These are phyloP conservation scores for Ceratobasidium sp. DNA, from an alignment of 1,284 basidiomycete species.

Conservation along the genomic window DNA sequence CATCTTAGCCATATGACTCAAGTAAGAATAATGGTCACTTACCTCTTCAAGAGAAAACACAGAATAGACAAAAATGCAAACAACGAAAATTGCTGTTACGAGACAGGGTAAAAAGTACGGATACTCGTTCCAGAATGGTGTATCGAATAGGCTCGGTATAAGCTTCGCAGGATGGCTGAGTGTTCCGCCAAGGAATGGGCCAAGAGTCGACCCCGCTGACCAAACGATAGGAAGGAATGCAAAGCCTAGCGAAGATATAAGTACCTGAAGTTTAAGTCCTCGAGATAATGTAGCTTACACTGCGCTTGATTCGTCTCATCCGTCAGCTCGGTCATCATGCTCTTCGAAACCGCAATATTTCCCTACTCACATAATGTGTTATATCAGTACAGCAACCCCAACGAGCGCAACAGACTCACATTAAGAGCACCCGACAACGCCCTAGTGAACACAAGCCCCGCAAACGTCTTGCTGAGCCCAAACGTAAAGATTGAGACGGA, in stretches of 20 bases:
- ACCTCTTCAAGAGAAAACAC: slow-evolving; percentile 37
- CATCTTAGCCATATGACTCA: background rate
- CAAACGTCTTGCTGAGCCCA: slow-evolving; percentile 52
- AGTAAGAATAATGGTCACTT: too few species aligned
- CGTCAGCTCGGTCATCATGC: slow-evolving; percentile 50
- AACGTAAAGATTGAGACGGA: slow-evolving; percentile 49
- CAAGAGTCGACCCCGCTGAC: slow-evolving; percentile 46
- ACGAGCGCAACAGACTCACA: too few species aligned
- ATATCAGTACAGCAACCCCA: too few species aligned
- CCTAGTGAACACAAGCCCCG: slow-evolving; percentile 50
- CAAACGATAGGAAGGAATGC: slow-evolving; percentile 49
- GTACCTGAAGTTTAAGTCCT: background rate
- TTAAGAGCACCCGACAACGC: slow-evolving; percentile 52
- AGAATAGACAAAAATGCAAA: slow-evolving; percentile 9
- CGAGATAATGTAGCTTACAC: slow-evolving; percentile 27
- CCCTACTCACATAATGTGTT: too few species aligned
- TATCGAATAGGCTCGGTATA: slow-evolving; percentile 47
- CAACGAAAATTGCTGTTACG: slow-evolving; percentile 25
- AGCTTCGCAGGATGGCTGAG: slow-evolving; percentile 47
- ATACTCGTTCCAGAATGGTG: slow-evolving; percentile 47
- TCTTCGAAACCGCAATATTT: slow-evolving; percentile 53
- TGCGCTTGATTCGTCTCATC: slow-evolving; percentile 51
- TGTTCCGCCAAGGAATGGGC: slow-evolving; percentile 48
- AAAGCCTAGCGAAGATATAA: slow-evolving; percentile 44
- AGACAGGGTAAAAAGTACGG: slow-evolving; percentile 51